Base-by-base conservation (phyloP, 176 grass and related monocot genomes). In the Aegilops umbellulata region DNA sequence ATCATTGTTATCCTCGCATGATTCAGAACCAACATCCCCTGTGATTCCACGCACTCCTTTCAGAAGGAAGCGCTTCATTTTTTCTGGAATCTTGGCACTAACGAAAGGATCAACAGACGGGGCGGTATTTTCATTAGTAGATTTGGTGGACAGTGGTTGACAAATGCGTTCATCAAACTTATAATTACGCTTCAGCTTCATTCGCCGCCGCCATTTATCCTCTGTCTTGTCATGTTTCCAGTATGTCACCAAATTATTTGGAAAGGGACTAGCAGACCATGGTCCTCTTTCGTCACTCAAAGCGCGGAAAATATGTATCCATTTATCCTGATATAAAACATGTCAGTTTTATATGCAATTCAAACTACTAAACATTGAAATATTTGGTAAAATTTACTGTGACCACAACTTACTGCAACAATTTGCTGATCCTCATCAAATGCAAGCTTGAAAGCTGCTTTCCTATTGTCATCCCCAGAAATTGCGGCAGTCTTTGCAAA, bases 171-270 rank as follows among this genome's bases (percentile, higher is more conserved):
- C 88, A 74, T 98, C 93, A 77, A 95, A 98, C 82, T 94, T 95
- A 87, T 98, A 98, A 58, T 98, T 98, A 55, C 93, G 86, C 79
- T 98, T 98, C 63, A 98, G 93, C 78, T 98, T 98, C 61, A 85
- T 65, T 77, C 96, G 89, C 25, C 96, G 89, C 12, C 96, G 88
- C 96, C 96, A 98, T 77, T 82, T 95, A 86, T 95, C 96, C 82
- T 98, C 93, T 41, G 93, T 98, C 85, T 95, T 98, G 65, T 98
- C 96, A 44, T 94, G 96, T 84, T 95, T 95, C 96, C 96, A 98
- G 65, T 92, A 82, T 24, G 91, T 92, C 61, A 73, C 69, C 63
- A 81, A 80, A 76, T 89, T 91, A 66, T 98, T 98, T 84, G 96
- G 96, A 82, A 98, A 98, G 60, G 96, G 91, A 71, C 80, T 88